phyloP scores from a whole-genome alignment of 163 green algal genomes.

The Picocystis sp. region DNA sequence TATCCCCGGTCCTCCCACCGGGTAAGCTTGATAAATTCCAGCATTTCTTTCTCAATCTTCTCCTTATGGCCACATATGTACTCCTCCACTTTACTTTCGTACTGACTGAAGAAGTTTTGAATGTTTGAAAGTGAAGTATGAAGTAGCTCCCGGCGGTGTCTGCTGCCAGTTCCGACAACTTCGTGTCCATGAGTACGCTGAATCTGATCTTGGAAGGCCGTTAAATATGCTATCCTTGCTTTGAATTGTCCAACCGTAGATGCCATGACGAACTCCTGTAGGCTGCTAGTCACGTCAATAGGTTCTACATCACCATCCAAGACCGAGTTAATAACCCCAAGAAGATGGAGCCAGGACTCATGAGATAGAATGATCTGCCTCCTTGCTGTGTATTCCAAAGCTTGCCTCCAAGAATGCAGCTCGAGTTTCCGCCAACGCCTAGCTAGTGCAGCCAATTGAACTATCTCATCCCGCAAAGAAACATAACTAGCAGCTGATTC shows the following conservation, averaged over 20 bases:
- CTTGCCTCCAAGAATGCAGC: conserved; percentile 28
- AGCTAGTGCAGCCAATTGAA: conserved; percentile 42
- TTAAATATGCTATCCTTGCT: conserved; percentile 53
- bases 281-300: conserved; percentile 7
- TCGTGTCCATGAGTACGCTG: conserved; percentile 3
- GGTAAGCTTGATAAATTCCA: conserved; percentile 82
- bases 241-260: conserved; percentile 71
- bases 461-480: conserved; percentile 53
- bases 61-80: too few species aligned
- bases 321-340: conserved; percentile 34
- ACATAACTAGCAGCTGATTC: conserved; percentile 74
- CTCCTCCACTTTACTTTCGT: too few species aligned
- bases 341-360: conserved; percentile 70
- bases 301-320: neutral
- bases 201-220: conserved; percentile 50
- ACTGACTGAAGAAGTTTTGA: too few species aligned
- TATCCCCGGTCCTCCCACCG: conserved; percentile 95
- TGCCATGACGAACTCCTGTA: conserved; percentile 80
- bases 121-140: too few species aligned
- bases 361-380: conserved; percentile 15
- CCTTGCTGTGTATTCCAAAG: conserved; percentile 12
- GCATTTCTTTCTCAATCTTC: conserved; percentile 57
- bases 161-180: too few species aligned
- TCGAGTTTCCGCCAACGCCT: conserved; percentile 77
- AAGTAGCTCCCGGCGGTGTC: too few species aligned